Conservation (phyloP, 768 basidiomycete species). For the Mycena crocata region DNA sequence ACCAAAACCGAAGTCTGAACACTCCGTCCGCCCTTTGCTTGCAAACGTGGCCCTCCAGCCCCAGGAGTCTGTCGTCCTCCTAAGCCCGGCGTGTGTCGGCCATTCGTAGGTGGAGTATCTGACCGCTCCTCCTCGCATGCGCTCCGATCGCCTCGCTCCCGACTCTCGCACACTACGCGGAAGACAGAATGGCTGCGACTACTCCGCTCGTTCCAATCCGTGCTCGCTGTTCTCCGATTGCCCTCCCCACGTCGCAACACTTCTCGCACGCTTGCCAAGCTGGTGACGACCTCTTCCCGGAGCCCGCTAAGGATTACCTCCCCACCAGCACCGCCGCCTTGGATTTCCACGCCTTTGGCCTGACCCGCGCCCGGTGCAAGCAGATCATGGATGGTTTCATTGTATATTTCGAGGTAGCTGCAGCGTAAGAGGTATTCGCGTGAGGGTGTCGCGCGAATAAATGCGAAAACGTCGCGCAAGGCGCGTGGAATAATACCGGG, state of each 20-base stretch:
- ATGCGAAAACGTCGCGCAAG: constrained; percentile 91
- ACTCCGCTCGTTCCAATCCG: constrained; percentile 99
- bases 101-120: constrained; percentile 41
- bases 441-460: constrained; percentile 79
- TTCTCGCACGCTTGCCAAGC: constrained; percentile 85
- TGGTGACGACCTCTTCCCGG: constrained; percentile 94
- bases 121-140: constrained; percentile 59
- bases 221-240: constrained; percentile 89
- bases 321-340: constrained; percentile 72
- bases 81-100: constrained; percentile 42
- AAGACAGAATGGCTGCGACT: constrained; percentile 96
- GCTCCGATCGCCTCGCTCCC: constrained; percentile 63
- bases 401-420: constrained; percentile 98
- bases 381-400: constrained; percentile 89
- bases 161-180: constrained; percentile 90
- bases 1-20: constrained; percentile 84
- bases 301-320: constrained; percentile 79
- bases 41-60: constrained; percentile 66
- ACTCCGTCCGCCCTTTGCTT: constrained; percentile 82
- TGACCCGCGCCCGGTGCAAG: constrained; percentile 71
- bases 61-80: constrained; percentile 46
- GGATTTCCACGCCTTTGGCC: constrained; percentile 76
- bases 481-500: constrained; percentile 96
- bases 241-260: constrained; percentile 89
- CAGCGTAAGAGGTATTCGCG: constrained; percentile 96